Percentiles rank a stretch among this genome's conserved stretches.
These are phyloP conservation scores for Hamigera avellanea DNA, from an alignment of 495 filamentous ascomycete genomes.

Conservation along the genomic window DNA sequence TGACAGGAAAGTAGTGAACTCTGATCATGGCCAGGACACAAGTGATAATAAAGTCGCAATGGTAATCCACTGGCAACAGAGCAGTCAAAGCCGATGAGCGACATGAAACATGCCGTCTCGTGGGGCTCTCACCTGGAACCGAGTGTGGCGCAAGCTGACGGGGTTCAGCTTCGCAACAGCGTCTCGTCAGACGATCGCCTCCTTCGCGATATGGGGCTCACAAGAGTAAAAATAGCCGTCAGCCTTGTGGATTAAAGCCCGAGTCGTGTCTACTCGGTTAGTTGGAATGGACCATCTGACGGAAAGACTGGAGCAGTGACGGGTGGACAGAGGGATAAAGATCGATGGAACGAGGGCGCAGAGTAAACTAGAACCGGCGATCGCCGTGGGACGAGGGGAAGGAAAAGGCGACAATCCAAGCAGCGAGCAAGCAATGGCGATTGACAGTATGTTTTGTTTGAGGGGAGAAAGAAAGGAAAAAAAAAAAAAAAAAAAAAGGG, in stretches of 20 bases:
- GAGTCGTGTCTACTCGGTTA: neutral
- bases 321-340: too few relatives aligned
- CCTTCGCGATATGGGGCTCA: too few relatives aligned
- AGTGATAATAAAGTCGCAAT: too few relatives aligned
- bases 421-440: constrained; percentile 2
- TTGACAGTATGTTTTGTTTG: constrained; percentile 5
- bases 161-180: constrained; percentile 27
- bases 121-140: constrained; percentile 33
- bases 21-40: neutral
- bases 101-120: constrained; percentile 14
- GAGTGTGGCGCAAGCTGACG: constrained; percentile 42
- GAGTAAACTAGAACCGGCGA: constrained; percentile 4
- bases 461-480: neutral
- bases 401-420: constrained; percentile 4
- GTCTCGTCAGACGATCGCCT: constrained; percentile 13
- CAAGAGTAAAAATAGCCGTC: constrained; percentile 14
- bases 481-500: neutral
- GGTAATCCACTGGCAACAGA: too few relatives aligned
- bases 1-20: constrained; percentile 1
- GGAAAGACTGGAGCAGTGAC: constrained; percentile 4
- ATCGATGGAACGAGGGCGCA: constrained; percentile 8
- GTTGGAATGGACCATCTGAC: constrained; percentile 1
- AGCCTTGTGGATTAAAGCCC: constrained; percentile 4
- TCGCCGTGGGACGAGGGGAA: constrained; percentile 5
- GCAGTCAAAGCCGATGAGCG: neutral